Base-by-base conservation (phyloP, 345 rosid genomes). In the Turritis glabra region DNA sequence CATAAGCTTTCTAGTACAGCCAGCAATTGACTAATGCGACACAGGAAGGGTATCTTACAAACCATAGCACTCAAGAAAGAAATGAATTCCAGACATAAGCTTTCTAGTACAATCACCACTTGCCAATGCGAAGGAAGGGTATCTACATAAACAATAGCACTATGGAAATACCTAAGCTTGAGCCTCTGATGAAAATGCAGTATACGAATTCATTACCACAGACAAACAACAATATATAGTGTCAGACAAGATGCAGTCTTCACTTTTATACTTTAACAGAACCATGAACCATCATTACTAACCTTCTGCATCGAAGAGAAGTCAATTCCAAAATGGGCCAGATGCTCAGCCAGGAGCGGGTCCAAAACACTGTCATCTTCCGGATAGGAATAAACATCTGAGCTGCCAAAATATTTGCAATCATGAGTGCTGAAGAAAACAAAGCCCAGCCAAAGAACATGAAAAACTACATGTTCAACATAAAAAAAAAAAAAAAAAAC, bases 341-440 rank as follows among this genome's bases (percentile, higher is more conserved):
- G 85, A 82, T 96, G 99, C 59, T 92, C 85, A 13, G 94, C 97
- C 76, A 96, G 81, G 84, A 81, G 89, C 37, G 98, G 99, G 69
- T 92, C 98, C 82, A 87, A 32, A 78, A 96, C 95, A 85, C 90
- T 74, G 59, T 90, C 92, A 82, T 92, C 98, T 84, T 92, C 98
- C 26, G 93, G 89, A 80, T 96, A 96, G 52, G 98, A 96, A 83
- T 82, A 96, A 84, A 96, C 96, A 75, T 96, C 99, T 93, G 96
- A 85, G 86, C 92, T 88, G 93, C 91, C 98, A 88, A 90, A 85
- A 82, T 41, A 79, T 51, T 73, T 80, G 74, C 65, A 69, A 77
- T 58, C 18, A 77, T 87, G 70, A 84, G 84, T 80, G 73, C 79
- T 64, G 70, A 75, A 71, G 54, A 61, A 13, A 60, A 44, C 5